Evolutionary conservation across 78 protist genomes (phyloP).

Genomic region (Dictyostelium citrinum): DNA sequence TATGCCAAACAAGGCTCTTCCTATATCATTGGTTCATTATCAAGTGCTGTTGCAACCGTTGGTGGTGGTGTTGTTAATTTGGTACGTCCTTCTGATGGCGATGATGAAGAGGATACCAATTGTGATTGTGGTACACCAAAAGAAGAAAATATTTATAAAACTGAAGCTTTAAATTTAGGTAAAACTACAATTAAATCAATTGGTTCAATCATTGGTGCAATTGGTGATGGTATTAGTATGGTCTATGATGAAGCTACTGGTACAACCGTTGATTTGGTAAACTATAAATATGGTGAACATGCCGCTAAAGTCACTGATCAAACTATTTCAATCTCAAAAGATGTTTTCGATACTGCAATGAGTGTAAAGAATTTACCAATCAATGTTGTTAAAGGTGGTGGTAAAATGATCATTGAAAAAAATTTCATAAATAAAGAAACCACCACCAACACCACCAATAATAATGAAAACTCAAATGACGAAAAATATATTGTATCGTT

Average conservation of each 20-base stretch:
- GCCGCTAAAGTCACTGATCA: slow-evolving; percentile 15
- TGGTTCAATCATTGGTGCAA: slow-evolving; percentile 17
- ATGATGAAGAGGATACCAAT: background rate
- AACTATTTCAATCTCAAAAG: slow-evolving; percentile 2
- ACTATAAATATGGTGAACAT: slow-evolving; percentile 51
- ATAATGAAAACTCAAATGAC: background rate
- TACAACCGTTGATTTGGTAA: slow-evolving; percentile 24
- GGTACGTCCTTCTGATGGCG: background rate
- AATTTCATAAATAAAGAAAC: background rate
- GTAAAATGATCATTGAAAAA: background rate
- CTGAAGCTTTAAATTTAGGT: slow-evolving; percentile 37
- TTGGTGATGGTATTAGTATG: slow-evolving; percentile 6
- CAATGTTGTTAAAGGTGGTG: slow-evolving; percentile 24
- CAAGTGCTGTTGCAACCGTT: slow-evolving; percentile 16
- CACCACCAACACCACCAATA: no score
- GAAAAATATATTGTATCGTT: background rate
- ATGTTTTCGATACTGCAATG: slow-evolving; percentile 43
- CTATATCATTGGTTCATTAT: background rate
- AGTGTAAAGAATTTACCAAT: background rate
- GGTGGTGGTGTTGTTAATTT: slow-evolving; percentile 44
- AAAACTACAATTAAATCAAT: slow-evolving; percentile 38
- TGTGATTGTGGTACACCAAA: background rate
- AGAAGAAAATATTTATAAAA: background rate
- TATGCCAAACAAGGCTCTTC: background rate
- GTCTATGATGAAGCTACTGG: slow-evolving; percentile 20